Percentiles rank a stretch among this genome's conserved stretches.
phyloP scores from a whole-genome alignment of 257 asterid species.

The Mitragyna speciosa region DNA sequence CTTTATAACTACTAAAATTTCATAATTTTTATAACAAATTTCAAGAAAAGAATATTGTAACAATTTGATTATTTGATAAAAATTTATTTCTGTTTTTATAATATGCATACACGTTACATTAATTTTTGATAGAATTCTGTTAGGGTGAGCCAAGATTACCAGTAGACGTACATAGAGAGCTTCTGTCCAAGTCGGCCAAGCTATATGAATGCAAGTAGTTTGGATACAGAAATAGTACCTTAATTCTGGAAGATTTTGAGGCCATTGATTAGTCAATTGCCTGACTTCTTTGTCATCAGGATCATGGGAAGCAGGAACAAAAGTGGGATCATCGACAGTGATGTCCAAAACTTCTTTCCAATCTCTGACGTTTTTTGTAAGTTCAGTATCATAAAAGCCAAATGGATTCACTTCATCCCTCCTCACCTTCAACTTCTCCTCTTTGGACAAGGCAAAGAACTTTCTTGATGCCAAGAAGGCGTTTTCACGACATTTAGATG shows the following conservation, averaged over 20 bases:
- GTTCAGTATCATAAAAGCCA: constrained; percentile 73
- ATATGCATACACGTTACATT: no score
- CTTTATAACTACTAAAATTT: no score
- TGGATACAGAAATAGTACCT: background rate
- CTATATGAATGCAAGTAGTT: no score
- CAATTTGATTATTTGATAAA: no score
- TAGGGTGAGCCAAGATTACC: no score
- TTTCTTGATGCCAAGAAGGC: constrained; percentile 45
- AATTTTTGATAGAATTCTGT: no score
- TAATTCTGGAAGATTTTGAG: constrained; percentile 8
- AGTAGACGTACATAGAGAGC: no score
- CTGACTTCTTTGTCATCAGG: constrained; percentile 42
- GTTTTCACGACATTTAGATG: constrained; percentile 36
- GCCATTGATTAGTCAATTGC: constrained; percentile 29
- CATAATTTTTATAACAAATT: no score
- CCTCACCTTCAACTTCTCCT: constrained; percentile 56
- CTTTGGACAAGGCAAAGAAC: constrained; percentile 53
- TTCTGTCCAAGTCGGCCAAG: background rate
- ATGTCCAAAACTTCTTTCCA: constrained; percentile 81
- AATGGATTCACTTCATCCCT: constrained; percentile 45
- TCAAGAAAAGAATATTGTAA: no score
- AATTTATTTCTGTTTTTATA: no score
- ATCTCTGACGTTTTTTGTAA: constrained; percentile 65
- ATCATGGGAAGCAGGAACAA: constrained; percentile 49
- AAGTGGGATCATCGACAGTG: constrained; percentile 40